Percentiles rank a stretch among this genome's conserved stretches.
phyloP scores from a whole-genome alignment of 2,329 filamentous ascomycete genomes.

The Ophiognomonia clavigignenti-juglandacearum region DNA sequence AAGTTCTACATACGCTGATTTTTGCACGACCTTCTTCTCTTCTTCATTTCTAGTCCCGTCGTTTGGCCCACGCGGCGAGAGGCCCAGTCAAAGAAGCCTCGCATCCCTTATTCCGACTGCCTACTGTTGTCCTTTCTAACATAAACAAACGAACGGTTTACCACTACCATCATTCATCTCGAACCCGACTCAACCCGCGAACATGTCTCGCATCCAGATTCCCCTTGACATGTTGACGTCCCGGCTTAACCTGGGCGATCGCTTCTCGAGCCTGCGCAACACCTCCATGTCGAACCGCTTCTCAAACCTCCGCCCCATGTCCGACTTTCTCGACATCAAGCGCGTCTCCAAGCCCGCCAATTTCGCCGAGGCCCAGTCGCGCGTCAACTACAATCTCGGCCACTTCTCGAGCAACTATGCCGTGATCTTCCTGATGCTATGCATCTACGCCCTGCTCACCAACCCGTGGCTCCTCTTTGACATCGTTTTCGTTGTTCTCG shows the following conservation, averaged over 20 bases:
- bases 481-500: constrained; percentile 79
- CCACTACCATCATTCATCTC: too few relatives aligned
- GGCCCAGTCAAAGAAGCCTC: too few relatives aligned
- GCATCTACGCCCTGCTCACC: constrained; percentile 89
- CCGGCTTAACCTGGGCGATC: constrained; percentile 78
- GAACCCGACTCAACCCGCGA: neutral
- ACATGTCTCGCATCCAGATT: constrained; percentile 86
- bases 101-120: too few relatives aligned
- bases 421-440: constrained; percentile 88
- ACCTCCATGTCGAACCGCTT: constrained; percentile 79
- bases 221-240: constrained; percentile 89
- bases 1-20: constrained; percentile 1
- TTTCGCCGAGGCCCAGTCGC: constrained; percentile 83
- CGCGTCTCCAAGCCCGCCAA: constrained; percentile 90
- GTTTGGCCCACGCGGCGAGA: too few relatives aligned
- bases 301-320: constrained; percentile 83
- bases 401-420: constrained; percentile 99
- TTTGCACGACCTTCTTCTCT: neutral
- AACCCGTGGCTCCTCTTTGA: constrained; percentile 86
- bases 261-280: constrained; percentile 77
- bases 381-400: constrained; percentile 94
- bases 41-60: constrained; percentile 1
- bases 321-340: constrained; percentile 95
- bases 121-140: too few relatives aligned
- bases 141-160: too few relatives aligned